phyloP scores from a whole-genome alignment of 352 stramenopile species.

The Globisporangium middletonii region DNA sequence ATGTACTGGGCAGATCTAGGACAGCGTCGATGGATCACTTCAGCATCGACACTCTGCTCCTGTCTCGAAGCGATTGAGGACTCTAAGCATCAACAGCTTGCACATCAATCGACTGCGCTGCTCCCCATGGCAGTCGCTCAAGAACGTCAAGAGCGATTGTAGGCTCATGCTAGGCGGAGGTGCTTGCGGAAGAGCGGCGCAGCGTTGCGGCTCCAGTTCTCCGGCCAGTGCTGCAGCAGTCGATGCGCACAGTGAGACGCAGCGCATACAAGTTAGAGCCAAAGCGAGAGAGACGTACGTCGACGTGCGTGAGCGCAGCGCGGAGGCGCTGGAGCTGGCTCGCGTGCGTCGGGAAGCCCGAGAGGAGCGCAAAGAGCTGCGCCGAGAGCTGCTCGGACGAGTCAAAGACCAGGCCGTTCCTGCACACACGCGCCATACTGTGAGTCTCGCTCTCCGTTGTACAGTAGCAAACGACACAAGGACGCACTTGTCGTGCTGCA shows the following conservation, averaged over 20 bases:
- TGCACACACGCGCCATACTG: slow-evolving; percentile 10
- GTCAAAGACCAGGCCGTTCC: slow-evolving; percentile 73
- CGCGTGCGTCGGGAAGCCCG: slow-evolving; percentile 41
- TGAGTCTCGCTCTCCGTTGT: background rate
- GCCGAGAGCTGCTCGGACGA: slow-evolving; percentile 45
- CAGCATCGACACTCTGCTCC: background rate
- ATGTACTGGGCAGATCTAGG: too few relatives aligned
- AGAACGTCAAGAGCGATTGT: background rate
- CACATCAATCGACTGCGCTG: background rate
- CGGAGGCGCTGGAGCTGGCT: slow-evolving; percentile 43
- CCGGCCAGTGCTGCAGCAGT: slow-evolving; percentile 53
- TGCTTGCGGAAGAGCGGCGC: slow-evolving; percentile 56
- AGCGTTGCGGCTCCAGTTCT: slow-evolving; percentile 66
- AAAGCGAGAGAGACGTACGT: slow-evolving; percentile 28
- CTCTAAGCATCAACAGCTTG: background rate
- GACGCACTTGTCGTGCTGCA: slow-evolving; percentile 91
- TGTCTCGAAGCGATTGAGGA: background rate
- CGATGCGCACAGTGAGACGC: background rate
- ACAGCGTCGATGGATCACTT: too few relatives aligned
- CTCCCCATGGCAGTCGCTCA: background rate
- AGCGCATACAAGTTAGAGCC: background rate
- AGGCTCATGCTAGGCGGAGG: slow-evolving; percentile 24
- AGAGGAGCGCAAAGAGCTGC: slow-evolving; percentile 58
- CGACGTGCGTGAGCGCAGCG: slow-evolving; percentile 39
- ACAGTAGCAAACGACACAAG: background rate